Evolutionary conservation across 768 basidiomycete genomes (phyloP).

Genomic region (Gyrodon lividus): DNA sequence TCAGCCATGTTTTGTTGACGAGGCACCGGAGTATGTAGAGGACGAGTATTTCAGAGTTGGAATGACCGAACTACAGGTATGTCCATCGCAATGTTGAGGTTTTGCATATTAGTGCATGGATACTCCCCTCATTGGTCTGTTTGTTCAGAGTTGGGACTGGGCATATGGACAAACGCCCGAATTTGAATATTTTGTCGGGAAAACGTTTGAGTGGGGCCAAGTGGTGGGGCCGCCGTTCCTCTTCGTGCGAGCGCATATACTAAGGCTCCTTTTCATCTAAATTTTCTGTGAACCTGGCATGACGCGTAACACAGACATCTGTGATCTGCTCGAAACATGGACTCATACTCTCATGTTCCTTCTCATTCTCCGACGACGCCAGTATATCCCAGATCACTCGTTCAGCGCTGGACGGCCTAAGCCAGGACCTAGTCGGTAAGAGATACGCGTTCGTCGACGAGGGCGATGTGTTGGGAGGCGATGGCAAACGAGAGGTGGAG

Average conservation of each 20-base stretch:
- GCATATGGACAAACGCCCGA: constrained; percentile 91
- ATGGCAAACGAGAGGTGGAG: constrained; percentile 1
- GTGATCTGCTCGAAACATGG: constrained; percentile 67
- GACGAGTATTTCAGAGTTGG: constrained; percentile 66
- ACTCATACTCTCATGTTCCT: constrained; percentile 49
- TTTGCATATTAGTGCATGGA: background rate
- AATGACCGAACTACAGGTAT: constrained; percentile 70
- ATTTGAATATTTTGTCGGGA: constrained; percentile 63
- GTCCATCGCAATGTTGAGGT: constrained; percentile 15
- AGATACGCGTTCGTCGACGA: constrained; percentile 41
- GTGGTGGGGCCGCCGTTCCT: constrained; percentile 36
- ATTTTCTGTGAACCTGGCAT: background rate
- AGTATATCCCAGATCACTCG: constrained; percentile 1
- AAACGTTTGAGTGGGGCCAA: constrained; percentile 51
- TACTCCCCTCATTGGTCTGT: background rate
- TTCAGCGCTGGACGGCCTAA: constrained; percentile 23
- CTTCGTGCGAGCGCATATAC: background rate
- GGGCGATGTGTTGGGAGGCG: constrained; percentile 4
- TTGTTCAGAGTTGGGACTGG: constrained; percentile 87
- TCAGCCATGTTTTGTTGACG: constrained; percentile 44
- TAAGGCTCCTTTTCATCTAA: background rate
- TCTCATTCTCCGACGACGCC: constrained; percentile 29
- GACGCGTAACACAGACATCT: constrained; percentile 28
- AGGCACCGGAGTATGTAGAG: constrained; percentile 42
- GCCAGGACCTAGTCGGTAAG: constrained; percentile 31